These are phyloP conservation scores for Apiospora phragmitis DNA, from an alignment of 2,329 filamentous ascomycete species.

Conservation along the genomic window DNA sequence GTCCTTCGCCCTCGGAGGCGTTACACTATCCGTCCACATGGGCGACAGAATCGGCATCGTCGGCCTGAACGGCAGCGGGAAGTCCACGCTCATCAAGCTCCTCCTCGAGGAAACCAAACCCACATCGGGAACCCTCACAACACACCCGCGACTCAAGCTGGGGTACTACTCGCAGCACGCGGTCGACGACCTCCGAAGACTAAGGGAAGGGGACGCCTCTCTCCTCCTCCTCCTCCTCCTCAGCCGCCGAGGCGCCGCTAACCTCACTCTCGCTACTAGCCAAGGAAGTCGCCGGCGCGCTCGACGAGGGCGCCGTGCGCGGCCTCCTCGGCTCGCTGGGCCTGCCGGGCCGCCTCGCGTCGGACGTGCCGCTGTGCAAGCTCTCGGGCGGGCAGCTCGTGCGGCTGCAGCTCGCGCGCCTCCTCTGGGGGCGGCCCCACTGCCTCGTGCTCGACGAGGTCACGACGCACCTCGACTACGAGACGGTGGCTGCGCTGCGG, in stretches of 20 bases:
- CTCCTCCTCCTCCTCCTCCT: constrained; percentile 11
- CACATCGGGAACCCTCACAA: constrained; percentile 60
- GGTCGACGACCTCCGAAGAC: constrained; percentile 65
- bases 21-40: constrained; percentile 69
- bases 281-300: constrained; percentile 48
- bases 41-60: constrained; percentile 75
- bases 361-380: constrained; percentile 70
- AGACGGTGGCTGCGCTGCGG: constrained; percentile 73
- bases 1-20: constrained; percentile 56
- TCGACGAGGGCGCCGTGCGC: constrained; percentile 68
- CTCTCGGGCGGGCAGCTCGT: constrained; percentile 81
- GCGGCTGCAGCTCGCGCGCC: constrained; percentile 61
- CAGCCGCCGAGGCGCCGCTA: constrained; percentile 39
- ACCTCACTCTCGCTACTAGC: constrained; percentile 68
- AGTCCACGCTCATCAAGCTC: constrained; percentile 75
- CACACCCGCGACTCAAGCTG: constrained; percentile 68
- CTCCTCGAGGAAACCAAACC: constrained; percentile 63
- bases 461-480: constrained; percentile 82
- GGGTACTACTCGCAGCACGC: constrained; percentile 82
- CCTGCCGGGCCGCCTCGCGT: constrained; percentile 67
- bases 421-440: constrained; percentile 70
- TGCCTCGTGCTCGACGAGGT: constrained; percentile 78
- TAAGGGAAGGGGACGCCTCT: too few relatives aligned
- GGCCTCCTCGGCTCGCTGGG: constrained; percentile 68
- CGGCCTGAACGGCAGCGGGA: constrained; percentile 79